Conservation (phyloP, 2,329 filamentous ascomycete species). For the Chalaropsis ovoidea region DNA sequence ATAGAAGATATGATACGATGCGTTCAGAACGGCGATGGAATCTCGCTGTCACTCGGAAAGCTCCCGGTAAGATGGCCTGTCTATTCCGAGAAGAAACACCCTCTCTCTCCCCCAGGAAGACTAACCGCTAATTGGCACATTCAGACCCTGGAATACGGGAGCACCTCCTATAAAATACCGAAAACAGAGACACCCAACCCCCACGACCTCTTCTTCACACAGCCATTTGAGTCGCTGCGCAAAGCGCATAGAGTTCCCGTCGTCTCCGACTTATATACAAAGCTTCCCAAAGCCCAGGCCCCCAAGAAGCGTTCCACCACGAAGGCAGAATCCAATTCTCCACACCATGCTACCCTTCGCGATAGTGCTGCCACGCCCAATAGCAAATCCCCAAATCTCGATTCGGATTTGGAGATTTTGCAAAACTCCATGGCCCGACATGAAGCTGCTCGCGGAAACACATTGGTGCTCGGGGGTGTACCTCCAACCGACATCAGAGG, state of each 20-base stretch:
- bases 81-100: no score
- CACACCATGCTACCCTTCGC: slow-evolving; percentile 21
- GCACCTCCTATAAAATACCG: slow-evolving; percentile 40
- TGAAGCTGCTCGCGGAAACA: slow-evolving; percentile 35
- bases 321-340: slow-evolving; percentile 28
- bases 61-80: slow-evolving; percentile 44
- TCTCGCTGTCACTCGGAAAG: slow-evolving; percentile 49
- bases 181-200: slow-evolving; percentile 39
- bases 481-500: slow-evolving; percentile 27
- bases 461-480: slow-evolving; percentile 17
- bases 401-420: slow-evolving; percentile 43
- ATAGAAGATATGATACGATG: slow-evolving; percentile 55
- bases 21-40: slow-evolving; percentile 45
- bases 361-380: slow-evolving; percentile 26
- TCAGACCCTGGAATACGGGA: slow-evolving; percentile 47
- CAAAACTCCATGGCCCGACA: slow-evolving; percentile 38
- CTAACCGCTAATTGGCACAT: slow-evolving; percentile 17
- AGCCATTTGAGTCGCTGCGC: slow-evolving; percentile 40
- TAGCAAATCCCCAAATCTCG: slow-evolving; percentile 34
- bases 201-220: slow-evolving; percentile 48
- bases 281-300: slow-evolving; percentile 20
- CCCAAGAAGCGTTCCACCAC: slow-evolving; percentile 14
- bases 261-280: slow-evolving; percentile 42
- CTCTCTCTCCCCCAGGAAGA: not conserved
- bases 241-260: slow-evolving; percentile 42